Evolutionary conservation across 2,329 filamentous ascomycete genomes (phyloP).

Genomic region (Venturia nashicola): DNA sequence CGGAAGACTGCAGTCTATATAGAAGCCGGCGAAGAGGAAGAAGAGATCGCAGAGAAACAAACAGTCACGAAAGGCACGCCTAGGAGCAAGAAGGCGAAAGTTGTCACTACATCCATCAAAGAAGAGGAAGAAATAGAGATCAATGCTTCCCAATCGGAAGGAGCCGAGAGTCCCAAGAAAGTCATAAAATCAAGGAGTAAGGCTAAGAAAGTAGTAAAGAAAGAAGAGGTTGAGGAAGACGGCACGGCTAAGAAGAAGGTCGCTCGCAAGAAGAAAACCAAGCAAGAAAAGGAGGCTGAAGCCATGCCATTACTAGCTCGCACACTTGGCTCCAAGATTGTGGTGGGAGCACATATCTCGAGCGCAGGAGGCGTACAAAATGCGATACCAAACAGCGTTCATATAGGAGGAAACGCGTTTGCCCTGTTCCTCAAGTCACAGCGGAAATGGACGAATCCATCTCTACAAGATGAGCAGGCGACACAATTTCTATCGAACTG

Average conservation of each 20-base stretch:
- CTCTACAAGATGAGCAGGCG: slow-evolving; percentile 55
- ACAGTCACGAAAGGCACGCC: not conserved
- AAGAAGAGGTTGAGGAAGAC: slow-evolving; percentile 12
- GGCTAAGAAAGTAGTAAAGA: not conserved
- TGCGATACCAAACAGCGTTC: slow-evolving; percentile 60
- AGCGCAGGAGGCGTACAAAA: slow-evolving; percentile 91
- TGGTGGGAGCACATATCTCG: slow-evolving; percentile 86
- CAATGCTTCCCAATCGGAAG: not conserved
- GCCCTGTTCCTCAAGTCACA: slow-evolving; percentile 94
- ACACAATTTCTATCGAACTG: slow-evolving; percentile 59
- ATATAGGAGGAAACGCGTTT: slow-evolving; percentile 82
- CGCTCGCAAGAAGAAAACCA: slow-evolving; percentile 39
- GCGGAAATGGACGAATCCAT: slow-evolving; percentile 82
- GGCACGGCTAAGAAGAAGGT: slow-evolving; percentile 9
- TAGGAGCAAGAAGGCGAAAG: not conserved
- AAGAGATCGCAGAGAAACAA: not conserved
- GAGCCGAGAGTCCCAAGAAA: not conserved
- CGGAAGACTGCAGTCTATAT: not conserved
- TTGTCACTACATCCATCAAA: not conserved
- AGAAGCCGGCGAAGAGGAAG: not conserved
- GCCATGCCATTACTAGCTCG: slow-evolving; percentile 56
- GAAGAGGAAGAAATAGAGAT: not conserved
- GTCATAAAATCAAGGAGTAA: not conserved
- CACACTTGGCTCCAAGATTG: slow-evolving; percentile 62
- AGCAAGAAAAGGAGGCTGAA: slow-evolving; percentile 43